Percentiles rank a stretch among this genome's conserved stretches.
phyloP scores from a whole-genome alignment of 139 green algal genomes.

The Helicosporidium sp. region DNA sequence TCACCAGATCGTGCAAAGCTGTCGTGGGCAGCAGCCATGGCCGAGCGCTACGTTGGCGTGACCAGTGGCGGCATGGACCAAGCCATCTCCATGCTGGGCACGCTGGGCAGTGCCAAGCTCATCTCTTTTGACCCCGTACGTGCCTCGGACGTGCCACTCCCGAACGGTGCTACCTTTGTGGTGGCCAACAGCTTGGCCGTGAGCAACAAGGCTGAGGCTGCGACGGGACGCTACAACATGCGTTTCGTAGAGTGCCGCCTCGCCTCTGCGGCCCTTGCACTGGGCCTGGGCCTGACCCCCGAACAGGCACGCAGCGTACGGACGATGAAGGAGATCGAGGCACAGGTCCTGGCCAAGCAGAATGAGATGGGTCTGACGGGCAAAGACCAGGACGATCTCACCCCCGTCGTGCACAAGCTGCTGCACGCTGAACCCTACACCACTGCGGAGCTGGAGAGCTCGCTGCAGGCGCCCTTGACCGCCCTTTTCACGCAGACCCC shows the following conservation, averaged over 20 bases:
- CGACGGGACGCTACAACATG: conserved; percentile 73
- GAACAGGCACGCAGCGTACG: conserved; percentile 5
- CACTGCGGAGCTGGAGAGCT: conserved; percentile 29
- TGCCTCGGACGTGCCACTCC: conserved; percentile 64
- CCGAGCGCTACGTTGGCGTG: conserved; percentile 59
- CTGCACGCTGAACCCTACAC: conserved; percentile 30
- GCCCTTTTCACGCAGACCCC: conserved; percentile 32
- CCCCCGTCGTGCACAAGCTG: conserved; percentile 30
- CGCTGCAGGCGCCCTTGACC: conserved; percentile 29
- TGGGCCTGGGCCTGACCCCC: conserved; percentile 27
- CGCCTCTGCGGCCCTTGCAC: conserved; percentile 51
- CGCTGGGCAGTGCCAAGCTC: conserved; percentile 43
- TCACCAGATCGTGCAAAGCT: conserved; percentile 34
- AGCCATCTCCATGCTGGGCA: conserved; percentile 80
- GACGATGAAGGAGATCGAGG: conserved; percentile 32
- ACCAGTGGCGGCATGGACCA: conserved; percentile 93
- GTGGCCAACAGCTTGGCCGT: conserved; percentile 80
- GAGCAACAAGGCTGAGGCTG: conserved; percentile 79
- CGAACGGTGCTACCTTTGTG: conserved; percentile 64
- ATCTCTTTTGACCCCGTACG: conserved; percentile 55
- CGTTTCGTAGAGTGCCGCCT: conserved; percentile 79
- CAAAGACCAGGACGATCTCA: too few relatives aligned
- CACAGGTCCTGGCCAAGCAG: conserved; percentile 11
- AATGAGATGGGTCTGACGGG: too few relatives aligned
- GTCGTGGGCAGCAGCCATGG: conserved; percentile 59